These are phyloP conservation scores for Penicillium fimorum DNA, from an alignment of 495 filamentous ascomycete genomes.

Conservation along the genomic window DNA sequence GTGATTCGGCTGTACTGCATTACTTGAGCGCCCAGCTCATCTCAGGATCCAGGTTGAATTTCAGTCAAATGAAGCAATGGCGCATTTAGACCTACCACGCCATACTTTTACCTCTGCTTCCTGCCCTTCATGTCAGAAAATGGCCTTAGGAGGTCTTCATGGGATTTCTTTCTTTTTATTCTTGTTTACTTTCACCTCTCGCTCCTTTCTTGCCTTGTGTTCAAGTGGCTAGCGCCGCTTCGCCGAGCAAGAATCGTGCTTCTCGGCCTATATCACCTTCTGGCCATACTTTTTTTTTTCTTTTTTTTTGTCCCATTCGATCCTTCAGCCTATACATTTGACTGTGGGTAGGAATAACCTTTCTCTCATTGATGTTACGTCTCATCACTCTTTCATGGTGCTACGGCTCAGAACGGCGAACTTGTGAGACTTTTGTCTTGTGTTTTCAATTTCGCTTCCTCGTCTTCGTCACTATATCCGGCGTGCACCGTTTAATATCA, in stretches of 20 bases:
- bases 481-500: slow-evolving; percentile 43
- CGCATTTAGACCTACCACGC: slow-evolving; percentile 20
- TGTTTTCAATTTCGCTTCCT: slow-evolving; percentile 28
- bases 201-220: slow-evolving; percentile 9
- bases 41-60: slow-evolving; percentile 35
- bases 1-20: slow-evolving; percentile 31
- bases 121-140: slow-evolving; percentile 33
- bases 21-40: slow-evolving; percentile 28
- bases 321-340: slow-evolving; percentile 25
- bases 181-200: slow-evolving; percentile 18
- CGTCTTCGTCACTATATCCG: slow-evolving; percentile 29
- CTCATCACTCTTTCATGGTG: slow-evolving; percentile 46
- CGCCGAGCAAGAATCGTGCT: slow-evolving; percentile 11
- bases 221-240: slow-evolving; percentile 7
- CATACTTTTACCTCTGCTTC: slow-evolving; percentile 19
- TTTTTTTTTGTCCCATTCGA: slow-evolving; percentile 25
- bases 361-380: slow-evolving; percentile 38
- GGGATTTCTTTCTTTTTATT: slow-evolving; percentile 29
- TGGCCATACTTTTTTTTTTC: slow-evolving; percentile 12
- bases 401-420: slow-evolving; percentile 48
- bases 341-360: slow-evolving; percentile 28
- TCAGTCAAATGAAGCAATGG: slow-evolving; percentile 18
- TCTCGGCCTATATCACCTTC: slow-evolving; percentile 17
- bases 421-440: slow-evolving; percentile 31
- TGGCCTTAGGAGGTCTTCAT: slow-evolving; percentile 29